Base-by-base conservation (phyloP, 306 rosid genomes). In the Sophora flavescens region DNA sequence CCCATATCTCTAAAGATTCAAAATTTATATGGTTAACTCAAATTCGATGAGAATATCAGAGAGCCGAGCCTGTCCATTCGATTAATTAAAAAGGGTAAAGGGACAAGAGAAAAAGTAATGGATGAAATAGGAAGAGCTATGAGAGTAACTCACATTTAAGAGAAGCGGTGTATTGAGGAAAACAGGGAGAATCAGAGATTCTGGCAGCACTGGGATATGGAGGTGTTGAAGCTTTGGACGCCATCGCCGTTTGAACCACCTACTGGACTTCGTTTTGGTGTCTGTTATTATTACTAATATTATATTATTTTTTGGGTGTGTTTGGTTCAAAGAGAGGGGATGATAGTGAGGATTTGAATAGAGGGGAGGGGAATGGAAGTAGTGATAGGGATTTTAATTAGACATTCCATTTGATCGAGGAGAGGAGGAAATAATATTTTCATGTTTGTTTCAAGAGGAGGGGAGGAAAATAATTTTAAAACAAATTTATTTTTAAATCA, bases 131-230 rank as follows among this genome's bases (percentile, higher is more conserved):
- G 18, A 68, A 6, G 22, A 35, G 56, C 0, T 15, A 18, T 4
- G 6, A 6, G 56, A 38, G 18, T 61, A 53, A 7, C 75, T 67
- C 38, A 93, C 97, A 93, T 85, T 93, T 91, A 70, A 93, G 91
- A 74, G 98, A 90, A 80, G 97, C 97, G 14, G 91, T 84, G 77
- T 93, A 93, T 52, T 93, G 93, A 83, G 92, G 88, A 90, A 42
- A 93, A 73, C 98, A 93, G 9, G 53, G 88, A 82, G 98, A 93
- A 81, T 93, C 98, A 5, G 98, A 16, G 75, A 93, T 78, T 82
- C 87, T 91, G 0, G 97, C 90, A 59, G 96, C 86, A 77, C 97
- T 89, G 12, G 88, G 76, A 82, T 87, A 85, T 14, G 94, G 81
- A 53, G 89, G 86, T 38, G 86, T 65, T 50, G 98, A 83, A 41